phyloP scores from a whole-genome alignment of 108 stramenopile species.

The Cylindrotheca fusiformis region DNA sequence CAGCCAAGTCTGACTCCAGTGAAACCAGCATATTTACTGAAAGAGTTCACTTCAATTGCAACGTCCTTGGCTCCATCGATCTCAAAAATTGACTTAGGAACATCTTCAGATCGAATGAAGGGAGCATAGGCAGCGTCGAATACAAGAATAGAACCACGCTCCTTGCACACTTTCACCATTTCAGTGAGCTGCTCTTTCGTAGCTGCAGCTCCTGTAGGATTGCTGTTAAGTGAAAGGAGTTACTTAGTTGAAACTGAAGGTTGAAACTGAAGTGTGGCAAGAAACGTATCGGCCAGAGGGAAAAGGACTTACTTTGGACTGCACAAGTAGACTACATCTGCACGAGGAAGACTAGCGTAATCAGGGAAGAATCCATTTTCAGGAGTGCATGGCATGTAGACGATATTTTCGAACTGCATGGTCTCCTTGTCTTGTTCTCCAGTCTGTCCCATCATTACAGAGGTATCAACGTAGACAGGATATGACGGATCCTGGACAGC shows the following conservation, averaged over 20 bases:
- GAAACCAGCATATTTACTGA: slow-evolving; percentile 95
- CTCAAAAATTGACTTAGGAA: slow-evolving; percentile 96
- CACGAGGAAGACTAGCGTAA: slow-evolving; percentile 75
- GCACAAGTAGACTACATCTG: slow-evolving; percentile 96
- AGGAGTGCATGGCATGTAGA: slow-evolving; percentile 96
- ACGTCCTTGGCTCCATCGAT: slow-evolving; percentile 92
- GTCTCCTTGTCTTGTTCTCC: slow-evolving; percentile 78
- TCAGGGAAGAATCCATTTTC: slow-evolving; percentile 97
- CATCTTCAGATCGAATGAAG: slow-evolving; percentile 89
- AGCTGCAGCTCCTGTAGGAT: slow-evolving; percentile 96
- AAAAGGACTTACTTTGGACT: slow-evolving; percentile 76
- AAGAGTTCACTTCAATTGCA: slow-evolving; percentile 93
- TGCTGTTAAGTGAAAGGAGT: slow-evolving; percentile 33
- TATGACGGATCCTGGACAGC: slow-evolving; percentile 97
- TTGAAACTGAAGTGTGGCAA: neutral
- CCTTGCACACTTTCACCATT: slow-evolving; percentile 89
- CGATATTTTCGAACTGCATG: slow-evolving; percentile 94
- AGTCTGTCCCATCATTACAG: slow-evolving; percentile 95
- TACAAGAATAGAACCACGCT: slow-evolving; percentile 88
- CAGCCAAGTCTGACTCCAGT: slow-evolving; percentile 97
- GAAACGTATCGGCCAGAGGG: neutral
- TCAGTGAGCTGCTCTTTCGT: slow-evolving; percentile 86
- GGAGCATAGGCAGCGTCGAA: slow-evolving; percentile 99
- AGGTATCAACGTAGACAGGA: slow-evolving; percentile 95
- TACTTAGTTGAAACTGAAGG: neutral